Percentiles rank a stretch among this genome's conserved stretches.
phyloP scores from a whole-genome alignment of 2,329 filamentous ascomycete genomes.

The Exophiala lecanii-corni region DNA sequence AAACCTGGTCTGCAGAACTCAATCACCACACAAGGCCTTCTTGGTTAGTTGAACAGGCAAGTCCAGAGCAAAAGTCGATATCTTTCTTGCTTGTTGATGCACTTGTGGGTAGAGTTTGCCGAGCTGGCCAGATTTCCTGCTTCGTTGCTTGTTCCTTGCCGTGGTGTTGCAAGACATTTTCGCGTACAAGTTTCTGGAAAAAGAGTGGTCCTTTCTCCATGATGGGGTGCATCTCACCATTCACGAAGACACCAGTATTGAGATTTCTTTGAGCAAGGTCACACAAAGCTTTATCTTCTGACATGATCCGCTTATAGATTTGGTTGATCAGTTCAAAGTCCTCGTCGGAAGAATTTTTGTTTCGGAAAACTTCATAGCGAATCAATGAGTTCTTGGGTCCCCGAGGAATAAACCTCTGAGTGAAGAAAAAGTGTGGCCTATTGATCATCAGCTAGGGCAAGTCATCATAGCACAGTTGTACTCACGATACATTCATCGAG shows the following conservation, averaged over 20 bases:
- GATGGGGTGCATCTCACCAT: constrained; percentile 57
- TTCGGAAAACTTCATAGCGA: constrained; percentile 60
- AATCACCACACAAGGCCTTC: constrained; percentile 1
- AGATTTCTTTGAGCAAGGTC: constrained; percentile 56
- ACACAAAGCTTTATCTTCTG: constrained; percentile 61
- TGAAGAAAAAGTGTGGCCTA: constrained; percentile 58
- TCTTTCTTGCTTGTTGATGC: constrained; percentile 30
- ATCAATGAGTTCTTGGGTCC: constrained; percentile 49
- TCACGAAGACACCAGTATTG: constrained; percentile 57
- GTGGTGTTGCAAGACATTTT: constrained; percentile 46
- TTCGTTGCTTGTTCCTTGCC: constrained; percentile 42
- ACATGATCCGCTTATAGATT: constrained; percentile 61
- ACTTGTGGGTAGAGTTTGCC: constrained; percentile 30
- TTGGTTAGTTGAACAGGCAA: constrained; percentile 1
- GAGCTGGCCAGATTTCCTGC: constrained; percentile 49
- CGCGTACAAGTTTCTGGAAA: constrained; percentile 51
- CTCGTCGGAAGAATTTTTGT: constrained; percentile 54
- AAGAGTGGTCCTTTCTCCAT: constrained; percentile 56
- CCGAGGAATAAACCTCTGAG: constrained; percentile 57
- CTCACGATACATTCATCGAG: constrained; percentile 20
- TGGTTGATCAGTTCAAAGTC: constrained; percentile 54
- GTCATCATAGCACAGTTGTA: background rate
- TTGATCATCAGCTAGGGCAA: background rate
- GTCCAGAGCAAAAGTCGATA: constrained; percentile 10
- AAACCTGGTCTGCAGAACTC: background rate